Evolutionary conservation across 2,329 filamentous ascomycete genomes (phyloP).

Genomic region (Pseudocercospora musae): DNA sequence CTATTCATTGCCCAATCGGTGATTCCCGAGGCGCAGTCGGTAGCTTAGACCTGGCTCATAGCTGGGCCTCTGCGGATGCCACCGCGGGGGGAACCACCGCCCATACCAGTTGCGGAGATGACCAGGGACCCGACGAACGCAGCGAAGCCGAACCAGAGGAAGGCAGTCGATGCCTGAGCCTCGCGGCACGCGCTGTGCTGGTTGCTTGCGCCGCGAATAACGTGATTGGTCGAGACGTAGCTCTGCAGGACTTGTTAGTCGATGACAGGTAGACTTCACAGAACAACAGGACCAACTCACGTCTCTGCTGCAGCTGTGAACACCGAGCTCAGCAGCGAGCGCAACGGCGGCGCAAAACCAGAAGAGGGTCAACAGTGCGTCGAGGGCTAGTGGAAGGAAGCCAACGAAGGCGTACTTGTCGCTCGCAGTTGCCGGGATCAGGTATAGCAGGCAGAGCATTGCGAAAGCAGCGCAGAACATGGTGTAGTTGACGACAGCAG

Average conservation of each 20-base stretch:
- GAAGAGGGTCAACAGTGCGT: slow-evolving; percentile 62
- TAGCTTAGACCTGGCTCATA: slow-evolving; percentile 57
- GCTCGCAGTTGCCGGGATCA: slow-evolving; percentile 56
- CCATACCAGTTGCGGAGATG: slow-evolving; percentile 54
- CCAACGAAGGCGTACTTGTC: slow-evolving; percentile 51
- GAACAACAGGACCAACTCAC: slow-evolving; percentile 42
- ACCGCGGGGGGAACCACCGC: slow-evolving; percentile 47
- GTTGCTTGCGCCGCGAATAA: slow-evolving; percentile 49
- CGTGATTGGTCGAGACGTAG: slow-evolving; percentile 40
- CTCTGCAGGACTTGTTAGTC: slow-evolving; percentile 19
- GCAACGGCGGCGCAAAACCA: slow-evolving; percentile 69
- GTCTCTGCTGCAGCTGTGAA: slow-evolving; percentile 62
- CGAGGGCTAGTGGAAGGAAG: slow-evolving; percentile 54
- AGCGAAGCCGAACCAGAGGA: slow-evolving; percentile 75
- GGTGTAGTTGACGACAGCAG: slow-evolving; percentile 57
- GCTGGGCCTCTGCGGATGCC: slow-evolving; percentile 47
- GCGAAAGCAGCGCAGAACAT: slow-evolving; percentile 68
- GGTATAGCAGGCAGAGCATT: slow-evolving; percentile 64
- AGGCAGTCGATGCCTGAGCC: slow-evolving; percentile 69
- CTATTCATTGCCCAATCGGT: not conserved
- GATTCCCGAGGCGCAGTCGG: not conserved
- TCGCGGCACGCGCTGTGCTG: slow-evolving; percentile 65
- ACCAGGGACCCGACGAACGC: slow-evolving; percentile 56
- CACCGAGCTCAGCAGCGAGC: slow-evolving; percentile 65
- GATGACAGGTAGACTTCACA: not conserved